Conservation (phyloP, 2,329 filamentous ascomycete genomes). For the Pleurostoma richardsiae region DNA sequence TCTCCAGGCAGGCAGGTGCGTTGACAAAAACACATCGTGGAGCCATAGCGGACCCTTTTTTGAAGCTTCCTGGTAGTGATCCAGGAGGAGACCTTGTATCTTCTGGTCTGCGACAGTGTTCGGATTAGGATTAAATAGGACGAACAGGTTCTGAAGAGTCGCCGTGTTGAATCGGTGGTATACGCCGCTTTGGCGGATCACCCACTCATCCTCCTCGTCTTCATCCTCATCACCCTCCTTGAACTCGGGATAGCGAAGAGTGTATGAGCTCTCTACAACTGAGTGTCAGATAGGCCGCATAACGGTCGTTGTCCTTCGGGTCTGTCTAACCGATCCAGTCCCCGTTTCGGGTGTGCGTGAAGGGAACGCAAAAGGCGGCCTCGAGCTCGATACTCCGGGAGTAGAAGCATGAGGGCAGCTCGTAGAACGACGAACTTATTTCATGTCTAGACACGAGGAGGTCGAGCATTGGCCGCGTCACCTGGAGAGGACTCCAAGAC, state of each 20-base stretch:
- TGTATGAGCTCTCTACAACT: conserved; percentile 17
- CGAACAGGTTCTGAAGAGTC: conserved; percentile 13
- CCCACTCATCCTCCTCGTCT: conserved; percentile 18
- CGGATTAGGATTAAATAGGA: conserved; percentile 17
- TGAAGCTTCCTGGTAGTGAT: neutral
- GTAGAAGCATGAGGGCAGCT: conserved; percentile 21
- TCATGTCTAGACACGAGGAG: conserved; percentile 15
- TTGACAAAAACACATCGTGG: conserved; percentile 14
- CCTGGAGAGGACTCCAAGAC: conserved; percentile 19
- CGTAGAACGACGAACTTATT: conserved; percentile 14
- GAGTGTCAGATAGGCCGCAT: neutral
- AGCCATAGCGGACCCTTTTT: conserved; percentile 9
- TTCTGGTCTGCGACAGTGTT: conserved; percentile 15
- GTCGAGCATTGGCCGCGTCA: conserved; percentile 15
- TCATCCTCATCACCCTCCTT: conserved; percentile 18
- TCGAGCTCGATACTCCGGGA: conserved; percentile 17
- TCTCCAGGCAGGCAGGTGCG: conserved; percentile 18
- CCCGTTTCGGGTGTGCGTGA: conserved; percentile 10
- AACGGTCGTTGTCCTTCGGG: neutral
- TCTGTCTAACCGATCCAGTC: conserved; percentile 13
- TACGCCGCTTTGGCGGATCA: conserved; percentile 19
- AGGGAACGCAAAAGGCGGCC: conserved; percentile 17
- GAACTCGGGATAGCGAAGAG: conserved; percentile 20
- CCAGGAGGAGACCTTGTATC: conserved; percentile 6
- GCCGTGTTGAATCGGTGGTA: conserved; percentile 16